Base-by-base conservation (phyloP, 2,329 filamentous ascomycete genomes). In the Aphanoascus verrucosus region DNA sequence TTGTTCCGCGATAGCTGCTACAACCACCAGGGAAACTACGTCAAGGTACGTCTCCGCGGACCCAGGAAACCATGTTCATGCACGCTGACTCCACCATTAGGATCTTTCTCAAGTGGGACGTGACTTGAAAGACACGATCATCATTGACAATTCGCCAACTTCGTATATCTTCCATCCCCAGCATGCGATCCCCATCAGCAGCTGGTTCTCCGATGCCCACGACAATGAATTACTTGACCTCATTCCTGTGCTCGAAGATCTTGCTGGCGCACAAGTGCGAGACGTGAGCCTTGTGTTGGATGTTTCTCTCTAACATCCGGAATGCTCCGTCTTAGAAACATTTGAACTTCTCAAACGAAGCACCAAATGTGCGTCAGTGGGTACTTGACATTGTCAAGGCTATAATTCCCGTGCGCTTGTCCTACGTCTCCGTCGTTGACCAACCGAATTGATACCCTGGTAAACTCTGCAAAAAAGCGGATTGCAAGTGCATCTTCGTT, bases 81-180 rank as follows among this genome's bases (percentile, higher is more conserved):
- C 43, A n/a, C 34, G n/a, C 7, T 28, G 17, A 19, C 51, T 38
- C 5, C 9, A 45, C 47, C 44, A 28, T 19, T 57, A 82, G 80
- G 93, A 98, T 68, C 80, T 98, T 53, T 97, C 93, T 45, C 93
- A 97, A 77, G 85, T 98, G 55, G 93, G 93, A 49, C 85, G 93
- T 60, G 90, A 97, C 68, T 81, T 98, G 54, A 88, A 88, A 70
- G 91, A 98, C 67, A 98, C 91, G 17, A 98, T 98, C 67, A 98
- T 98, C 69, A 98, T 98, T 65, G 93, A 98, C 75, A 98, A 98
- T 73, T 97, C 93, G 45, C 93, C 93, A 1, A 98, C 93, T 3
- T 97, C 91, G 11, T 98, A 98, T 75, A 97, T 98, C 64, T 98
- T 98, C 79, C 93, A 98, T 68, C 93, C 93, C 20, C 91, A 98